Evolutionary conservation across 768 basidiomycete species (phyloP).

Genomic region (Guyanaporus albipodus): DNA sequence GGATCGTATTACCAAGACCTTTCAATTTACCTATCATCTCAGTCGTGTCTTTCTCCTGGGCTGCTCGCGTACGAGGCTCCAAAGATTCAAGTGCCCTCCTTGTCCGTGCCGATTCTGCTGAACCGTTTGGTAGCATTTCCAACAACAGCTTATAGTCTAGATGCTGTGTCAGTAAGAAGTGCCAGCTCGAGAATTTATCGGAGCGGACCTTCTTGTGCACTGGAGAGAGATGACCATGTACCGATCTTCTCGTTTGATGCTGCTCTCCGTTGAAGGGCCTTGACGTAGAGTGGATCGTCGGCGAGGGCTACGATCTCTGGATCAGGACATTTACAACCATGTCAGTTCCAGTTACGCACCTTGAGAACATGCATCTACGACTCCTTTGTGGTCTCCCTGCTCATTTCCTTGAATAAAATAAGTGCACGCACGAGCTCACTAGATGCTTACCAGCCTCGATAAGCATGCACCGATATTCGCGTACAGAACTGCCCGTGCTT

Average conservation of each 20-base stretch:
- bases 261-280: slow-evolving; percentile 88
- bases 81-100: slow-evolving; percentile 49
- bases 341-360: slow-evolving; percentile 36
- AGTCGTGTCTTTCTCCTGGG: slow-evolving; percentile 80
- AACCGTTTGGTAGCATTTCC: slow-evolving; percentile 53
- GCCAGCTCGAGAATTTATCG: background rate
- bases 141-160: slow-evolving; percentile 79
- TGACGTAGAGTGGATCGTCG: slow-evolving; percentile 82
- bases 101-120: slow-evolving; percentile 46
- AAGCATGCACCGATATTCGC: slow-evolving; percentile 89
- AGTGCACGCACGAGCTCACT: background rate
- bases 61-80: slow-evolving; percentile 65
- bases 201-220: slow-evolving; percentile 76
- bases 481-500: slow-evolving; percentile 67
- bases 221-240: slow-evolving; percentile 78
- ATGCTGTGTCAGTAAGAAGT: background rate
- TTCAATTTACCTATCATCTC: slow-evolving; percentile 95
- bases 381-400: slow-evolving; percentile 76
- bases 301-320: slow-evolving; percentile 56
- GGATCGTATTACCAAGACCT: slow-evolving; percentile 82
- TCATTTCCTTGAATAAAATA: slow-evolving; percentile 1
- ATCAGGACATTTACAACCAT: background rate
- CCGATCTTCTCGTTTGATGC: slow-evolving; percentile 73
- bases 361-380: slow-evolving; percentile 76
- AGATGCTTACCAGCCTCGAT: slow-evolving; percentile 66